These are phyloP conservation scores for Priceomyces castillae DNA, from an alignment of 805 yeast genomes.

Conservation along the genomic window DNA sequence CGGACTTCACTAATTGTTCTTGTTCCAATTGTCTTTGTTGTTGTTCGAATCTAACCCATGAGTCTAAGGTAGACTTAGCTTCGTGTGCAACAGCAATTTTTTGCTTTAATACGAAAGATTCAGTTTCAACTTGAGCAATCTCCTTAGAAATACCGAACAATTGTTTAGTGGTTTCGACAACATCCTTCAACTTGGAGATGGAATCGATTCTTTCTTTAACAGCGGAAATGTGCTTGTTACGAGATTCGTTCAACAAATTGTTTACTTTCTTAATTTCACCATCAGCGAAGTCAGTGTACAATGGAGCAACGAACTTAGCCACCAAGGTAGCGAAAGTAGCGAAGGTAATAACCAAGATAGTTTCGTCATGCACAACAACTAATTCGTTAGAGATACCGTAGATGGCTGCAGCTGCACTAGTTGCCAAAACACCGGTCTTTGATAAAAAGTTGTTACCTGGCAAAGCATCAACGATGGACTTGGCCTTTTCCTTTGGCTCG, in stretches of 20 bases:
- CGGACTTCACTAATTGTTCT: constrained; percentile 81
- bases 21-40: constrained; percentile 96
- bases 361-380: constrained; percentile 91
- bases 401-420: constrained; percentile 89
- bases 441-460: constrained; percentile 88
- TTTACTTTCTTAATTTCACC: constrained; percentile 78
- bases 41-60: constrained; percentile 98
- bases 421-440: constrained; percentile 93
- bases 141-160: constrained; percentile 93
- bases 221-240: constrained; percentile 86
- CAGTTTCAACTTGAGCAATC: constrained; percentile 93
- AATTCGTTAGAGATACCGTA: constrained; percentile 94
- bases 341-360: constrained; percentile 80
- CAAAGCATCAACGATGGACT: constrained; percentile 82
- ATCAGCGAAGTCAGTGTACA: constrained; percentile 92
- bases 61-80: constrained; percentile 93
- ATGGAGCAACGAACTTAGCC: constrained; percentile 89
- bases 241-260: constrained; percentile 79
- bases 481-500: constrained; percentile 91
- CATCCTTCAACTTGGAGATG: constrained; percentile 87
- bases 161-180: constrained; percentile 85
- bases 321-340: constrained; percentile 69
- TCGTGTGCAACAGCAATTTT: constrained; percentile 79
- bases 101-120: constrained; percentile 91
- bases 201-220: constrained; percentile 88